Evolutionary conservation across 2,329 filamentous ascomycete genomes (phyloP).

Genomic region (Aureobasidium uvarum): DNA sequence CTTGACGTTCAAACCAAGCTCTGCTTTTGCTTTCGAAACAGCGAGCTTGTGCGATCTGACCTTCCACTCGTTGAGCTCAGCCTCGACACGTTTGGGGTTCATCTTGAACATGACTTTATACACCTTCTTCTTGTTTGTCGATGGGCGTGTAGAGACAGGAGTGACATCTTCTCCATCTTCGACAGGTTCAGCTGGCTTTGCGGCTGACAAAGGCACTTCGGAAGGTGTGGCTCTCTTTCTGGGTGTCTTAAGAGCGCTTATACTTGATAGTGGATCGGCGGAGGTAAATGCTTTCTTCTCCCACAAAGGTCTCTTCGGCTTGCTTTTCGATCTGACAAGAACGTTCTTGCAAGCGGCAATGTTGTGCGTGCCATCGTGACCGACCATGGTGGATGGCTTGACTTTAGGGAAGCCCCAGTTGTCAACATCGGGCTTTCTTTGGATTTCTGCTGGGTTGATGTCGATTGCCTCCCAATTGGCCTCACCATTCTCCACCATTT

Average conservation of each 20-base stretch:
- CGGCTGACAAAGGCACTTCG: neutral
- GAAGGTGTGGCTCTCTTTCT: neutral
- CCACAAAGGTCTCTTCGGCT: slow-evolving; percentile 2
- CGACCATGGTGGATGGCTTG: slow-evolving; percentile 38
- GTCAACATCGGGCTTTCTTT: slow-evolving; percentile 41
- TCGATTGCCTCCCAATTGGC: slow-evolving; percentile 53
- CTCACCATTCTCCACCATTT: slow-evolving; percentile 52
- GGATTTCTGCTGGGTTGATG: slow-evolving; percentile 29
- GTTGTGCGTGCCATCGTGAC: slow-evolving; percentile 45
- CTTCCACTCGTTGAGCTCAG: slow-evolving; percentile 22
- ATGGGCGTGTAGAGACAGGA: neutral
- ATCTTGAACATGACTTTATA: slow-evolving; percentile 24
- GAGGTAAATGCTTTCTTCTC: neutral
- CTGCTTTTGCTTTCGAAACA: slow-evolving; percentile 1
- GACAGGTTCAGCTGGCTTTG: neutral
- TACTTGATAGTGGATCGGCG: neutral
- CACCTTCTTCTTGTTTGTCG: slow-evolving; percentile 4
- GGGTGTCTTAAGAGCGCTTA: neutral
- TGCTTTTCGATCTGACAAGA: slow-evolving; percentile 15
- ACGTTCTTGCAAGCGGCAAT: slow-evolving; percentile 42
- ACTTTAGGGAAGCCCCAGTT: slow-evolving; percentile 50
- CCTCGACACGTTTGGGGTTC: slow-evolving; percentile 24
- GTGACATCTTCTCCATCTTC: neutral
- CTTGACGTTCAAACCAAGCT: slow-evolving; percentile 1
- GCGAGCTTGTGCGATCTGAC: slow-evolving; percentile 21